Conservation (phyloP, 2,329 filamentous ascomycete genomes). For the Apiospora aurea region DNA sequence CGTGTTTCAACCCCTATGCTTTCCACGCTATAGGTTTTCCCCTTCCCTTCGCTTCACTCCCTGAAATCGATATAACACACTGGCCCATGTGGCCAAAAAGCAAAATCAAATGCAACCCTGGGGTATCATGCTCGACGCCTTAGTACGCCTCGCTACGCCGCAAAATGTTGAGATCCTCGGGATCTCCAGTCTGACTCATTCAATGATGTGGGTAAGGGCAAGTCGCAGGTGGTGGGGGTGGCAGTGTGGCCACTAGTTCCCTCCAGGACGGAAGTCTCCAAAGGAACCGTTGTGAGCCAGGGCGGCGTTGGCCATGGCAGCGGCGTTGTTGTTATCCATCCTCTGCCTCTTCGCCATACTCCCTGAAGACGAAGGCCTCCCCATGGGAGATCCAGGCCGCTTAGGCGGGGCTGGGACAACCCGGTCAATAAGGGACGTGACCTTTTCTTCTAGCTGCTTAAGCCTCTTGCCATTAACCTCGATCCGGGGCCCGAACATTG, state of each 20-base stretch:
- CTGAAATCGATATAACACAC: not conserved
- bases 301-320: not conserved
- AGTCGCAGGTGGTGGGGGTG: not conserved
- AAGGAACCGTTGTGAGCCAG: not conserved
- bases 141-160: not conserved
- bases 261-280: not conserved
- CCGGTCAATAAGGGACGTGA: not conserved
- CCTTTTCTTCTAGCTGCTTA: not conserved
- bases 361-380: not conserved
- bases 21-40: not conserved
- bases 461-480: not conserved
- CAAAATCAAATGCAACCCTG: slow-evolving; percentile 5
- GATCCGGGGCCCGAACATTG: not conserved
- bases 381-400: not conserved
- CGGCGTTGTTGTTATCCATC: not conserved
- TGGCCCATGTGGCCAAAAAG: not conserved
- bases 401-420: not conserved
- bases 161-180: not conserved
- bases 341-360: not conserved
- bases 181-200: not conserved
- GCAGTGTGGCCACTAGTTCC: not conserved
- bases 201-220: not conserved
- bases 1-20: not conserved
- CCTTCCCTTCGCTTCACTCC: not conserved
- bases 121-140: slow-evolving; percentile 13